Base-by-base conservation (phyloP, 2,329 filamentous ascomycete genomes). In the Lecanoromycetidae sp. region DNA sequence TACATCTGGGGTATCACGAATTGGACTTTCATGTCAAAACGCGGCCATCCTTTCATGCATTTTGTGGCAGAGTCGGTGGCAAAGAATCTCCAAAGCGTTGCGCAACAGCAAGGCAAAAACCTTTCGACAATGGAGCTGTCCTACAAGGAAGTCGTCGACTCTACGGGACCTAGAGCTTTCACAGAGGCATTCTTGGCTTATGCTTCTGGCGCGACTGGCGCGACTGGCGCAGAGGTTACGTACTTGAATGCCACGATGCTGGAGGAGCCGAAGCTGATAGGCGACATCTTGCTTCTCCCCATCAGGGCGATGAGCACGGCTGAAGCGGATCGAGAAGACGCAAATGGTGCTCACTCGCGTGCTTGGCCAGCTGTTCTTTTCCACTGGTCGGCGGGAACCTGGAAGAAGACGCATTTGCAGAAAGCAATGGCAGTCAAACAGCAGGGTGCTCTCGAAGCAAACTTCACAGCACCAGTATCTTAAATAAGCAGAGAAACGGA, bases 211-310 rank as follows among this genome's bases (percentile, higher is more conserved):
- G 40, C 52, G 19, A 59, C 54, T 1, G 40, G 55, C 12, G 40
- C 52, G 19, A 59, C 58, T 0, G 57, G 54, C 5, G 52, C 48
- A 26, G 50, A 55, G 5, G 54, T 61, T 38, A 60, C 55, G 1
- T 59, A 58, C 1, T 49, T 59, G 30, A 57, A 63, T 15, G 33
- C 63, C 22, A 55, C 57, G 20, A 48, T 52, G 10, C 54, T 63
- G 3, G 38, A 44, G 29, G 53, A 59, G 19, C 60, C 59, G 1
- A 54, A 52, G 13, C 44, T 62, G 15, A 58, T 64, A 37, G 60
- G 57, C 1, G 61, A 63, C 39, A 57, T 63, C 10, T 48, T 63
- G 20, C 54, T 62, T 12, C 39, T 63, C n/a, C 62, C 61, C 8
- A 61, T 51, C 34, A 30, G 48, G 26, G 48, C 48, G 26, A 42